A percentile compares a stretch with the other conserved stretches of the same genome.
Conservation (phyloP, 768 basidiomycete genomes). For the Dictyophora rubrovolvata region DNA sequence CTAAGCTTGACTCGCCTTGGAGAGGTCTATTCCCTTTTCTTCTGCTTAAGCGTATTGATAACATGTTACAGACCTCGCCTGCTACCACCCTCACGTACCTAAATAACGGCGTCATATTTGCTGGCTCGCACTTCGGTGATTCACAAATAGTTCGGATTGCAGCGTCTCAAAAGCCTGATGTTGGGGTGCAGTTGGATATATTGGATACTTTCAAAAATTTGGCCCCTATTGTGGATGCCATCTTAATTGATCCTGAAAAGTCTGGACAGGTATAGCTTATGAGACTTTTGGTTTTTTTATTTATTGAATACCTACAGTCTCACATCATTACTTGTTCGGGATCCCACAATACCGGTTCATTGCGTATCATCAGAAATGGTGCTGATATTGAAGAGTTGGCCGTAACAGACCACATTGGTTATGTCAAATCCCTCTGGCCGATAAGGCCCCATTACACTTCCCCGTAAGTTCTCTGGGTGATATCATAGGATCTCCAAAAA, state of each 20-base stretch:
- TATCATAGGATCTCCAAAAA: neutral
- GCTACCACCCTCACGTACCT: constrained; percentile 66
- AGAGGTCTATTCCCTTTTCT: constrained; percentile 37
- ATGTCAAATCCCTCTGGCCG: constrained; percentile 55
- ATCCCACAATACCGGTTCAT: constrained; percentile 60
- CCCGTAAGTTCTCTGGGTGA: constrained; percentile 8
- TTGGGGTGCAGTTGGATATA: constrained; percentile 44
- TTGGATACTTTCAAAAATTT: constrained; percentile 64
- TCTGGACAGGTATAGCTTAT: constrained; percentile 46
- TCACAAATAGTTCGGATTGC: constrained; percentile 65
- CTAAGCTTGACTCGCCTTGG: constrained; percentile 51
- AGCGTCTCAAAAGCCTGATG: constrained; percentile 29
- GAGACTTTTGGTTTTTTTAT: neutral
- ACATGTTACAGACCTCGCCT: constrained; percentile 47
- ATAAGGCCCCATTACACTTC: constrained; percentile 38
- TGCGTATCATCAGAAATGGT: constrained; percentile 72
- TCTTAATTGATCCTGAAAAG: constrained; percentile 61
- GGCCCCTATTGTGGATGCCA: constrained; percentile 74
- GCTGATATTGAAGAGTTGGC: constrained; percentile 68
- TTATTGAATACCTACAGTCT: constrained; percentile 30
- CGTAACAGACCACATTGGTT: constrained; percentile 41
- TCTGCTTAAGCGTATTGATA: neutral
- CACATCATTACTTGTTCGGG: constrained; percentile 85
- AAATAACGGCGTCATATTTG: constrained; percentile 55
- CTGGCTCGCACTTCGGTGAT: constrained; percentile 77